phyloP scores from a whole-genome alignment of 352 stramenopile genomes.

The Detonula confervacea region DNA sequence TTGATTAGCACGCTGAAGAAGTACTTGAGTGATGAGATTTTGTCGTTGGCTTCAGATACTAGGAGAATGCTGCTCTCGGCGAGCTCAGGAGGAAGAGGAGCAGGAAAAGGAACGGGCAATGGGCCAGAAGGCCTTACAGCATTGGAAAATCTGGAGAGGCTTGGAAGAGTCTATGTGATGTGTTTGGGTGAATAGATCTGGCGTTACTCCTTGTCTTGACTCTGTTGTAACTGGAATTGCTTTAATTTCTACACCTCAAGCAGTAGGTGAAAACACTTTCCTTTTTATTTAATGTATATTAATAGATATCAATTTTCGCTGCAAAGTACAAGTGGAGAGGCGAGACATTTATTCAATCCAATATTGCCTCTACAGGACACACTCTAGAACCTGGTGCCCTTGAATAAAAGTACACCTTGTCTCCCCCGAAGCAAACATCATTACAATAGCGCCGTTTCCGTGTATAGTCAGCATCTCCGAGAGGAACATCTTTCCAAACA shows the following conservation, averaged over 20 bases:
- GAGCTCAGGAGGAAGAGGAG: conserved; percentile 47
- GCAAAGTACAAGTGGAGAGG: too few species aligned
- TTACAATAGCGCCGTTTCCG: conserved; percentile 7
- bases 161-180: conserved; percentile 81
- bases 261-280: not conserved
- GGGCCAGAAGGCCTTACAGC: conserved; percentile 77
- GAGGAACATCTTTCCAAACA: conserved; percentile 6
- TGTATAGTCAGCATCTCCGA: conserved; percentile 13
- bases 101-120: conserved; percentile 59
- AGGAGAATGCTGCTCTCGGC: conserved; percentile 60
- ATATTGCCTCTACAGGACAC: conserved; percentile 10
- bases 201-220: conserved; percentile 6
- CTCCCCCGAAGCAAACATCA: conserved; percentile 10
- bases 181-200: conserved; percentile 68
- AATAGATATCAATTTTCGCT: too few species aligned
- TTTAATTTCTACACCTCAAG: not conserved
- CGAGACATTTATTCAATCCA: too few species aligned
- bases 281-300: not conserved
- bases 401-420: conserved; percentile 23
- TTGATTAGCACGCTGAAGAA: conserved; percentile 79
- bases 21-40: conserved; percentile 67
- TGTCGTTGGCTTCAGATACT: conserved; percentile 61
- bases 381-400: conserved; percentile 14
- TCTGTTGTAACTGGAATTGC: too few species aligned
- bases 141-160: conserved; percentile 78